Conservation (phyloP, 2,329 filamentous ascomycete genomes). For the Coleophoma eucalyptorum region DNA sequence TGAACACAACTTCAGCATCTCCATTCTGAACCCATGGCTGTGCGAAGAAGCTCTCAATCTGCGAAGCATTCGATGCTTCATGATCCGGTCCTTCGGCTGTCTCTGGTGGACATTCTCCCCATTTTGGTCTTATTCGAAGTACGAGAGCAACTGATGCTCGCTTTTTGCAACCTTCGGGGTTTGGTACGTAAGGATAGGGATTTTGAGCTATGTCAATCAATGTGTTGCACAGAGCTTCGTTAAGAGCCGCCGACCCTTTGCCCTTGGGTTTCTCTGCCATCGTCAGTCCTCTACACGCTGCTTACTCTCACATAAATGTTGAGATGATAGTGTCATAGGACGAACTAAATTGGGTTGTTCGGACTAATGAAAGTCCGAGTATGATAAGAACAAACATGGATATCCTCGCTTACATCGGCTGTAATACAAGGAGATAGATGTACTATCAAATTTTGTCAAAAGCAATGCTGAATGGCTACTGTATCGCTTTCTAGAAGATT, state of each 20-base stretch:
- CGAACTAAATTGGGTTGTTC: too few species aligned
- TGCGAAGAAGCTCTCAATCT: constrained; percentile 54
- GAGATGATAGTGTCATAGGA: neutral
- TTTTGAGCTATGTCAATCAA: constrained; percentile 32
- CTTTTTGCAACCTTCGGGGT: constrained; percentile 30
- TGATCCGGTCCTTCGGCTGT: constrained; percentile 21
- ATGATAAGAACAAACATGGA: too few species aligned
- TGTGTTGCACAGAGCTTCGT: constrained; percentile 19
- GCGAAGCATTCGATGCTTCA: constrained; percentile 28
- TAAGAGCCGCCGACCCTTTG: constrained; percentile 13
- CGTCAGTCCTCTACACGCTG: neutral
- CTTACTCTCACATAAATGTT: neutral
- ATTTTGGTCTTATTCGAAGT: constrained; percentile 56
- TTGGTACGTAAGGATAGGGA: constrained; percentile 44
- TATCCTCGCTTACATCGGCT: too few species aligned
- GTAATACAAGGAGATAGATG: too few species aligned
- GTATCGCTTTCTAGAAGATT: too few species aligned
- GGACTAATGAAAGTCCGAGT: too few species aligned
- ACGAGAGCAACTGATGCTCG: constrained; percentile 65
- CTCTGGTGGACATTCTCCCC: constrained; percentile 47
- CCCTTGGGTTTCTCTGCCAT: neutral
- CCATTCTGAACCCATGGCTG: constrained; percentile 63
- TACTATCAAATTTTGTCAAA: too few species aligned
- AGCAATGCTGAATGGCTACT: too few species aligned
- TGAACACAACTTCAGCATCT: constrained; percentile 66